A percentile compares a stretch with the other conserved stretches of the same genome.
phyloP scores from a whole-genome alignment of 179 eudicot species.

The Camellia oleifera region DNA sequence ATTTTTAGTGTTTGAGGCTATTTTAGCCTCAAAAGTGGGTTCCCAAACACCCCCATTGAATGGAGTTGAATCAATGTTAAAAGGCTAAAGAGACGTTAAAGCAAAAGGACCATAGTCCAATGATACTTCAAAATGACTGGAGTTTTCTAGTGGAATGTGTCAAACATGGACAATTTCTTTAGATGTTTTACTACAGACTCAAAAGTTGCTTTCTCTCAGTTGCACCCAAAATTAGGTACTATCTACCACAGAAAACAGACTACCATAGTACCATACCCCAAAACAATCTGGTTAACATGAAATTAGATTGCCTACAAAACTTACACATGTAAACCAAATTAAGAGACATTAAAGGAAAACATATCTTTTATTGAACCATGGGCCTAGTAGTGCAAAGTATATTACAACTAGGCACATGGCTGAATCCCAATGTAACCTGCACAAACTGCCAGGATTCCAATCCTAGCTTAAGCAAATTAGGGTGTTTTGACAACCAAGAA shows the following conservation, averaged over 20 bases:
- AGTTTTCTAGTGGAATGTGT: not conserved
- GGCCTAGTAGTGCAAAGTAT: not conserved
- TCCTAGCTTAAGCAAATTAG: not conserved
- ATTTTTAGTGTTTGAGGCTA: no score
- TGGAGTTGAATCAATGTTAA: not conserved
- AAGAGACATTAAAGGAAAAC: not conserved
- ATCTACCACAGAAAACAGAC: not conserved
- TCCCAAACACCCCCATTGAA: not conserved
- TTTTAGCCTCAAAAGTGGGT: no score
- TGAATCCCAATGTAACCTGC: not conserved
- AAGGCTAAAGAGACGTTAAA: not conserved
- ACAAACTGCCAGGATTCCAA: constrained; percentile 7
- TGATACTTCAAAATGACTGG: not conserved
- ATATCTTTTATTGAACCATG: not conserved
- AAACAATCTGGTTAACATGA: not conserved
- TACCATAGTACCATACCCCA: not conserved
- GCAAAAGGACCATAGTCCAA: not conserved
- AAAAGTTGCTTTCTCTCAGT: not conserved
- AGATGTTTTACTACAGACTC: not conserved
- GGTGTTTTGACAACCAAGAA: no score
- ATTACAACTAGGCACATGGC: not conserved
- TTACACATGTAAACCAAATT: not conserved
- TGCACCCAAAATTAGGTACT: not conserved
- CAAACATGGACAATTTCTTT: not conserved
- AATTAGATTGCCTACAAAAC: not conserved